Conservation (phyloP, 164 flowering plant genomes). For the Buxus sempervirens region DNA sequence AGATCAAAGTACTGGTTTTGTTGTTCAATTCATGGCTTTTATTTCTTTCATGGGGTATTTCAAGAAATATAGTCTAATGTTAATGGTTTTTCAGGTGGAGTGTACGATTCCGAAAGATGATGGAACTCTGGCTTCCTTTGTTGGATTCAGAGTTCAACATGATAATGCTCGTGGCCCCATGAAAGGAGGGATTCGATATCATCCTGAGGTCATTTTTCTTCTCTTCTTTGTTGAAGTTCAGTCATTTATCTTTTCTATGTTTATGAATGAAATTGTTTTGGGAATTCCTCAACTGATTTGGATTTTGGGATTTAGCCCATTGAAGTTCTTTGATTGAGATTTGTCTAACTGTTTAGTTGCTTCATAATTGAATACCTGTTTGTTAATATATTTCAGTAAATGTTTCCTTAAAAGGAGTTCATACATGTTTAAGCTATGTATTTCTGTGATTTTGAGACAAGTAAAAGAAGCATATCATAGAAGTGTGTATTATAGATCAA, state of each 20-base stretch:
- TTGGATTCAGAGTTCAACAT: constrained; percentile 90
- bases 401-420: background rate
- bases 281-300: background rate
- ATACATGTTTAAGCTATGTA: background rate
- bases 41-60: constrained; percentile 3
- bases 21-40: background rate
- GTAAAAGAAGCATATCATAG: background rate
- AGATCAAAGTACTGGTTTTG: constrained; percentile 51
- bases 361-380: no score
- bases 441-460: background rate
- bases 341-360: no score
- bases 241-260: background rate
- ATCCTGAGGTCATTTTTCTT: constrained; percentile 64
- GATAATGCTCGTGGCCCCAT: constrained; percentile 95
- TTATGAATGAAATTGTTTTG: background rate
- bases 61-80: background rate
- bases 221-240: background rate
- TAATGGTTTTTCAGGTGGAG: constrained; percentile 57
- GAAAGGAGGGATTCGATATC: constrained; percentile 97
- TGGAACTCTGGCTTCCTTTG: constrained; percentile 69
- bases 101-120: constrained; percentile 95
- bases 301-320: background rate
- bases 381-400: no score
- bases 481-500: background rate
- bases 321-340: background rate